A percentile compares a stretch with the other conserved stretches of the same genome.
phyloP scores from a whole-genome alignment of 2,329 filamentous ascomycete species.

The Knoxdaviesia proteae region DNA sequence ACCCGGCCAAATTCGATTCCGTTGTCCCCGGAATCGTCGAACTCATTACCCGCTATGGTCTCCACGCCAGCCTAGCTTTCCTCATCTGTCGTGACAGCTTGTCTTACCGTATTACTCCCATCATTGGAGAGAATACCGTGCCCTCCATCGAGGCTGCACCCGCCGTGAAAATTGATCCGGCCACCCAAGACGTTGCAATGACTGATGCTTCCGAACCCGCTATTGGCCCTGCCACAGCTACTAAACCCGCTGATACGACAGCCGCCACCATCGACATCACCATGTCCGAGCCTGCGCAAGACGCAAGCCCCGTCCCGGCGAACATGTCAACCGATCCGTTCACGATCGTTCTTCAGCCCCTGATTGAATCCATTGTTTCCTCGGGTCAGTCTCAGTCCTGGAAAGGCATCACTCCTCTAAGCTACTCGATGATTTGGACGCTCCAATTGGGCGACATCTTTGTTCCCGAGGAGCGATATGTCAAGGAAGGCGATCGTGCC shows the following conservation, averaged over 20 bases:
- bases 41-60: conserved; percentile 57
- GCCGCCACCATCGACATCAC: not conserved
- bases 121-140: not conserved
- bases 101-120: conserved; percentile 35
- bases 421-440: conserved; percentile 87
- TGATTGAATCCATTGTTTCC: conserved; percentile 48
- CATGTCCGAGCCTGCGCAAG: conserved; percentile 1
- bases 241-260: not conserved
- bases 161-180: not conserved
- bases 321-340: conserved; percentile 13
- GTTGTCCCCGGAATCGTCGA: conserved; percentile 55
- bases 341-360: conserved; percentile 50
- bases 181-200: conserved; percentile 3
- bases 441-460: conserved; percentile 64
- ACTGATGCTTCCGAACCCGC: conserved; percentile 1
- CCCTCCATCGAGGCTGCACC: not conserved
- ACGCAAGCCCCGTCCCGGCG: conserved; percentile 2
- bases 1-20: conserved; percentile 54
- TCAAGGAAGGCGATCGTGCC: conserved; percentile 49
- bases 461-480: conserved; percentile 58
- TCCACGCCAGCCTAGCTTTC: conserved; percentile 68
- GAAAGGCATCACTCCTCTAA: conserved; percentile 52
- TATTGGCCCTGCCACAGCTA: not conserved
- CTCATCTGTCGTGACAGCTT: conserved; percentile 61
- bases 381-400: conserved; percentile 42